Evolutionary conservation across 495 filamentous ascomycete species (phyloP).

Genomic region (Xanthoparmelia taractica): DNA sequence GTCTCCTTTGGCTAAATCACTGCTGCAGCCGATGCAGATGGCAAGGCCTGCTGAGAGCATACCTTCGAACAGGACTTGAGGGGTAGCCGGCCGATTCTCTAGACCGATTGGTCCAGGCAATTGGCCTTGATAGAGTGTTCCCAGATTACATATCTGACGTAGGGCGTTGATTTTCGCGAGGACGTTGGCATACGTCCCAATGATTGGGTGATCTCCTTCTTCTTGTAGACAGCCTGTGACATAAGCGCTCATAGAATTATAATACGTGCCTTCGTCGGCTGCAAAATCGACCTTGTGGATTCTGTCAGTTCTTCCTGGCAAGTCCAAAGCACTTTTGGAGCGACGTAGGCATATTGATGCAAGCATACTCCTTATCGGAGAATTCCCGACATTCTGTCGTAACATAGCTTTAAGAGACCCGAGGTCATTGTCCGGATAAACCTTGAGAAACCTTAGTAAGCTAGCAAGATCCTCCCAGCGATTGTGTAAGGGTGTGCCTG

Average conservation of each 20-base stretch:
- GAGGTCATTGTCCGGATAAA: conserved; percentile 33
- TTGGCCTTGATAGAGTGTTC: conserved; percentile 16
- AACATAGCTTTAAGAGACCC: conserved; percentile 33
- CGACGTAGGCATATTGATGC: conserved; percentile 34
- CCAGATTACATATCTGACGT: conserved; percentile 38
- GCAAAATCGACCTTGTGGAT: conserved; percentile 29
- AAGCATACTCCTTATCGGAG: conserved; percentile 25
- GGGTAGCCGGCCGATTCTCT: background rate
- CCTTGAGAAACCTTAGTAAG: conserved; percentile 35
- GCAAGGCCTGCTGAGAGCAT: conserved; percentile 16
- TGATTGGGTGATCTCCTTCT: background rate
- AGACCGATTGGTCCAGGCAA: background rate
- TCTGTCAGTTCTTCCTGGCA: conserved; percentile 30
- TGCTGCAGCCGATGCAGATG: conserved; percentile 8
- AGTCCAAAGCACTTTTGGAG: conserved; percentile 31
- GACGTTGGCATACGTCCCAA: conserved; percentile 27
- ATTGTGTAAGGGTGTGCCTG: conserved; percentile 41
- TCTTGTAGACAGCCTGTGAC: conserved; percentile 20
- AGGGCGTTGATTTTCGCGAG: conserved; percentile 38
- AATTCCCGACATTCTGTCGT: conserved; percentile 25
- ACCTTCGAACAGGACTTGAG: conserved; percentile 25
- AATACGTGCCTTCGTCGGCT: conserved; percentile 27
- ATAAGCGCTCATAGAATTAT: conserved; percentile 25
- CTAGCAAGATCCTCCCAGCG: conserved; percentile 33
- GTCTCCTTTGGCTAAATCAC: conserved; percentile 7